phyloP scores from a whole-genome alignment of 2,329 filamentous ascomycete species.

The Colletotrichum magnum region DNA sequence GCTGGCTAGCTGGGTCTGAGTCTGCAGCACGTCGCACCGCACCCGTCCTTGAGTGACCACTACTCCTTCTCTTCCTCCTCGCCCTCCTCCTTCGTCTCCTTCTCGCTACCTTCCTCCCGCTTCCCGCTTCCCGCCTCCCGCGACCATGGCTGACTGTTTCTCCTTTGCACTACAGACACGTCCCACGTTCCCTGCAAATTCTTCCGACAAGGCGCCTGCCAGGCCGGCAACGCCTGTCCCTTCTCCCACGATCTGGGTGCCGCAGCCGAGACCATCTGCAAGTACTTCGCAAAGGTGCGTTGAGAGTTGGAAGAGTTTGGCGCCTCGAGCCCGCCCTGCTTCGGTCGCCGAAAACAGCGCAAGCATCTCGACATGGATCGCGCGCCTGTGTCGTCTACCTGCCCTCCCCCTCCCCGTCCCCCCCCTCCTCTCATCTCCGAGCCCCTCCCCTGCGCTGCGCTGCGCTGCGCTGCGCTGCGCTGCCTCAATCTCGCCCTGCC shows the following conservation, averaged over 20 bases:
- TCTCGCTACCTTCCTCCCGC: conserved; percentile 32
- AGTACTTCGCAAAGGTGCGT: conserved; percentile 97
- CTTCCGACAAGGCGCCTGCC: conserved; percentile 95
- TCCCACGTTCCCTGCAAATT: conserved; percentile 99
- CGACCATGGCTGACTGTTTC: conserved; percentile 36
- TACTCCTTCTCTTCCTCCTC: conserved; percentile 22
- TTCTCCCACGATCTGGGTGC: conserved; percentile 94
- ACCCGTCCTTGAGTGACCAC: conserved; percentile 36
- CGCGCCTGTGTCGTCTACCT: too few relatives aligned
- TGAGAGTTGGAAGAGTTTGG: conserved; percentile 1
- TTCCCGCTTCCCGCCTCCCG: neutral
- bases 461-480: neutral
- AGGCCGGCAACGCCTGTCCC: conserved; percentile 95
- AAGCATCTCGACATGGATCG: conserved; percentile 2
- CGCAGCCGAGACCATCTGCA: conserved; percentile 91
- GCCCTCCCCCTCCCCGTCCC: neutral
- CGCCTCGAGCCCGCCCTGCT: neutral
- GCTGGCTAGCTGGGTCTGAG: neutral
- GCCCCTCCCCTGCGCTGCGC: conserved; percentile 1
- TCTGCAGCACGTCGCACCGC: conserved; percentile 39
- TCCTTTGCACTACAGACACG: conserved; percentile 74
- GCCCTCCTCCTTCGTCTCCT: neutral
- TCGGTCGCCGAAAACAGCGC: too few relatives aligned
- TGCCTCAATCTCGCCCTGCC: conserved; percentile 39
- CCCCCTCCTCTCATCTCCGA: neutral